phyloP scores from a whole-genome alignment of 768 basidiomycete genomes.

The Dioszegia crocea region DNA sequence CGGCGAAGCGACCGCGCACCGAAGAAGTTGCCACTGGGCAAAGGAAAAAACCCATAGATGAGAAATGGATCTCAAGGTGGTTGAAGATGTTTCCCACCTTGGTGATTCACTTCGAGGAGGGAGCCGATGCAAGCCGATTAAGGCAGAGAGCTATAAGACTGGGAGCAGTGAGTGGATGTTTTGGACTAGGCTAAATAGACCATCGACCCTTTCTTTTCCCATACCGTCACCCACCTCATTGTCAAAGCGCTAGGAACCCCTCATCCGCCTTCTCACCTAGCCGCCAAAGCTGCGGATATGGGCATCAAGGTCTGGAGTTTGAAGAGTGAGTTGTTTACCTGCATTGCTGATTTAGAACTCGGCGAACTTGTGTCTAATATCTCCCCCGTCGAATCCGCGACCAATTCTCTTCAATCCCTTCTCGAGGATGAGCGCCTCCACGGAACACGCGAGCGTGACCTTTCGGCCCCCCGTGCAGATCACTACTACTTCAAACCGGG shows the following conservation, averaged over 20 bases:
- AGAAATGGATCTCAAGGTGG: conserved; percentile 79
- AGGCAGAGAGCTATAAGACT: conserved; percentile 62
- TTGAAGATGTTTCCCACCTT: conserved; percentile 75
- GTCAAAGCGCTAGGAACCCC: conserved; percentile 20
- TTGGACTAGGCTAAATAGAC: conserved; percentile 54
- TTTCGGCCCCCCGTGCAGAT: conserved; percentile 78
- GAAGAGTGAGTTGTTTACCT: conserved; percentile 46
- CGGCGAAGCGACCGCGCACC: background rate
- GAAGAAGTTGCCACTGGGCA: background rate
- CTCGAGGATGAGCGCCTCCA: conserved; percentile 75
- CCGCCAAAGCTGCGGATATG: conserved; percentile 31
- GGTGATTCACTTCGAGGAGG: conserved; percentile 76
- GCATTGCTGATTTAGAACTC: conserved; percentile 49
- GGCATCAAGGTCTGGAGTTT: conserved; percentile 83
- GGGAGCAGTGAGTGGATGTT: conserved; percentile 64
- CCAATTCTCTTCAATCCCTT: conserved; percentile 51
- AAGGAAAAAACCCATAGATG: conserved; percentile 49
- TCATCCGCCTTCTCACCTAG: conserved; percentile 27
- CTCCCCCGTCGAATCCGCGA: conserved; percentile 20
- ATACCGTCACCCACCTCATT: conserved; percentile 75
- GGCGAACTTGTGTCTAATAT: conserved; percentile 39
- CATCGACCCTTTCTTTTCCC: conserved; percentile 84
- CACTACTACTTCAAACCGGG: conserved; percentile 76
- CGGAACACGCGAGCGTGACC: conserved; percentile 88
- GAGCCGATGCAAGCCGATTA: conserved; percentile 53